Percentiles rank a stretch among this genome's conserved stretches.
Evolutionary conservation across 225 moss, liverwort and hornwort species (phyloP).

Genomic region (Anthoceros angustus): DNA sequence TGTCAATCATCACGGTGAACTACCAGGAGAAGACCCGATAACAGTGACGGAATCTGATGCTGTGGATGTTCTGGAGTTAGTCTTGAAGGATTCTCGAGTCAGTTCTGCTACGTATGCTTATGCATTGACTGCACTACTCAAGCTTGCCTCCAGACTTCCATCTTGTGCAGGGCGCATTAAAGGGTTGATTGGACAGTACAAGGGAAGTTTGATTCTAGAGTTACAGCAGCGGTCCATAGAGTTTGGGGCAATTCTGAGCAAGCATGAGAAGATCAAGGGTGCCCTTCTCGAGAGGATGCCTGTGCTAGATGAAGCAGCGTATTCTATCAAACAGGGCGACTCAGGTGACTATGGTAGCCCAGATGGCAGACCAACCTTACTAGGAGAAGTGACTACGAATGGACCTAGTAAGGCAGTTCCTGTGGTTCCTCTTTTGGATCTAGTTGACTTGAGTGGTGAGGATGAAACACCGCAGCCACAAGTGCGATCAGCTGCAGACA

Average conservation of each 20-base stretch:
- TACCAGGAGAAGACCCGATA: constrained; percentile 74
- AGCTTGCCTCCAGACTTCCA: constrained; percentile 74
- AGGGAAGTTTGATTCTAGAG: not conserved
- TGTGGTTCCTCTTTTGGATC: not conserved
- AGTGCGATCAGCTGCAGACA: not conserved
- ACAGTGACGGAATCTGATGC: constrained; percentile 96
- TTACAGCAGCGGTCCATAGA: constrained; percentile 3
- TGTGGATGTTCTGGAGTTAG: constrained; percentile 63
- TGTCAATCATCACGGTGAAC: constrained; percentile 58
- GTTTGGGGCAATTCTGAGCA: not conserved
- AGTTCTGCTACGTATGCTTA: constrained; percentile 43
- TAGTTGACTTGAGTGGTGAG: not conserved
- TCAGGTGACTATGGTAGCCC: constrained; percentile 1
- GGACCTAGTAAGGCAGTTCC: not conserved
- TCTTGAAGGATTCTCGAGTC: constrained; percentile 43
- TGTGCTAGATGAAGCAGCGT: constrained; percentile 2
- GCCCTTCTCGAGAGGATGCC: constrained; percentile 5
- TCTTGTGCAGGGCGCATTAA: constrained; percentile 42
- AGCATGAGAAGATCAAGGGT: not conserved
- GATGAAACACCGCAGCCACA: not conserved
- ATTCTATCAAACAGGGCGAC: not conserved
- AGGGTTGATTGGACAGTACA: constrained; percentile 3
- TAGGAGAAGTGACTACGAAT: not conserved
- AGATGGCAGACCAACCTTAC: not conserved
- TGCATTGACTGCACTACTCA: constrained; percentile 64